A percentile compares a stretch with the other conserved stretches of the same genome.
Evolutionary conservation across 2,329 filamentous ascomycete species (phyloP).

Genomic region (Pseudogymnoascus sp.): DNA sequence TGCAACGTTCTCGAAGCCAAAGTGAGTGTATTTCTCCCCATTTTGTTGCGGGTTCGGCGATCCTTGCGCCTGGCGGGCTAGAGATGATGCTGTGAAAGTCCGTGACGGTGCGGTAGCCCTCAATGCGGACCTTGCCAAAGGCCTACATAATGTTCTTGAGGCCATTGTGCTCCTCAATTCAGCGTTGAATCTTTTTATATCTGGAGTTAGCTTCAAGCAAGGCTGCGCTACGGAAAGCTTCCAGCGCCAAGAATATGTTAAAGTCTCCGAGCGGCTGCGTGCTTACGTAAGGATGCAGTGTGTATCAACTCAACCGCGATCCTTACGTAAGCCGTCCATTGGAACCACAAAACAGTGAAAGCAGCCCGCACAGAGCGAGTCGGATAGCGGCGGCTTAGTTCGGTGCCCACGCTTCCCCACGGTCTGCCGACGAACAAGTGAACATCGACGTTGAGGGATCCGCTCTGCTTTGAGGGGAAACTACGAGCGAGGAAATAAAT

Average conservation of each 20-base stretch:
- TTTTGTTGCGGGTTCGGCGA: slow-evolving; percentile 18
- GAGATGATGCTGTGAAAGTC: slow-evolving; percentile 16
- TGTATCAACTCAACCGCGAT: not conserved
- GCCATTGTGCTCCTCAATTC: slow-evolving; percentile 20
- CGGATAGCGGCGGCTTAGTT: slow-evolving; percentile 8
- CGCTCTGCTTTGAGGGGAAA: slow-evolving; percentile 11
- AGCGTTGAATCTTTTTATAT: slow-evolving; percentile 2
- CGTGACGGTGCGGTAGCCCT: slow-evolving; percentile 13
- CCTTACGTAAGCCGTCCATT: slow-evolving; percentile 9
- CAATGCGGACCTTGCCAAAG: slow-evolving; percentile 18
- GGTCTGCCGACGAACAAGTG: slow-evolving; percentile 3
- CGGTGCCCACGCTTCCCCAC: slow-evolving; percentile 8
- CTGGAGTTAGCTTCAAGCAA: slow-evolving; percentile 5
- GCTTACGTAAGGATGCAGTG: not conserved
- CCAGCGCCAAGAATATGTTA: not conserved
- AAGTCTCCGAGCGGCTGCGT: not conserved
- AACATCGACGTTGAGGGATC: slow-evolving; percentile 7
- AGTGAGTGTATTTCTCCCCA: slow-evolving; percentile 29
- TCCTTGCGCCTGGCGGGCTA: slow-evolving; percentile 15
- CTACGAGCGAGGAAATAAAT: slow-evolving; percentile 7
- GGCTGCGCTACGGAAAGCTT: slow-evolving; percentile 9
- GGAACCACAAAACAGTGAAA: not conserved
- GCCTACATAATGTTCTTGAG: slow-evolving; percentile 20
- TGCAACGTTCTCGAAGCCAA: slow-evolving; percentile 30
- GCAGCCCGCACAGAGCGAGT: not conserved